Conservation (phyloP, 2,329 filamentous ascomycete genomes). For the Polychaeton citri region DNA sequence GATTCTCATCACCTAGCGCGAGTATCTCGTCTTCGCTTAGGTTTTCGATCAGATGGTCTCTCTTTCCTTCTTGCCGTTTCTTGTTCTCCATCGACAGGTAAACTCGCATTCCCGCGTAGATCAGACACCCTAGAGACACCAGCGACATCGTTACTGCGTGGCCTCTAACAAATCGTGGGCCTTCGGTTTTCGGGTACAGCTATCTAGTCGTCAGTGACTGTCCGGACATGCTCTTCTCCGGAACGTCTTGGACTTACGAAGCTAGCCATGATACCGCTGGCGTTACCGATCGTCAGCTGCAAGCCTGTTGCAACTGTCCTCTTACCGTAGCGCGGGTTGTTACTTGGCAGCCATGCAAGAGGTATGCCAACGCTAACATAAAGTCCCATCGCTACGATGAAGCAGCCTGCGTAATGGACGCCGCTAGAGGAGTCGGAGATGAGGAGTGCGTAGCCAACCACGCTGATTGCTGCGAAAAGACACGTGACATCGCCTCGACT, state of each 20-base stretch:
- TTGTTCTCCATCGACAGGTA: conserved; percentile 26
- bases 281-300: conserved; percentile 58
- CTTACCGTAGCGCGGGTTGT: conserved; percentile 63
- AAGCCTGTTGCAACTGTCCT: conserved; percentile 58
- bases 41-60: conserved; percentile 26
- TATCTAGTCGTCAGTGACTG: conserved; percentile 7
- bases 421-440: conserved; percentile 46
- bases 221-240: no score
- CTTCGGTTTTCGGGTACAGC: conserved; percentile 33
- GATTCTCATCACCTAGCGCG: conserved; percentile 33
- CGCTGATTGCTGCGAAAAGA: conserved; percentile 47
- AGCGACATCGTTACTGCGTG: conserved; percentile 40
- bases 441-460: conserved; percentile 56
- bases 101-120: conserved; percentile 25
- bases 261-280: conserved; percentile 58
- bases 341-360: conserved; percentile 49
- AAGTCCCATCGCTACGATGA: conserved; percentile 60
- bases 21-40: conserved; percentile 30
- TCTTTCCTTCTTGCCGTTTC: conserved; percentile 24
- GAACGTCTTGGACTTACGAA: conserved; percentile 38
- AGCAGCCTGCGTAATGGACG: conserved; percentile 63
- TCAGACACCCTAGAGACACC: conserved; percentile 28
- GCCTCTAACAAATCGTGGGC: conserved; percentile 36
- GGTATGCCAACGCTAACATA: conserved; percentile 48
- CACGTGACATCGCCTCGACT: conserved; percentile 52